A percentile compares a stretch with the other conserved stretches of the same genome.
Evolutionary conservation across 1,284 basidiomycete genomes (phyloP).

Genomic region (Meira nashicola): DNA sequence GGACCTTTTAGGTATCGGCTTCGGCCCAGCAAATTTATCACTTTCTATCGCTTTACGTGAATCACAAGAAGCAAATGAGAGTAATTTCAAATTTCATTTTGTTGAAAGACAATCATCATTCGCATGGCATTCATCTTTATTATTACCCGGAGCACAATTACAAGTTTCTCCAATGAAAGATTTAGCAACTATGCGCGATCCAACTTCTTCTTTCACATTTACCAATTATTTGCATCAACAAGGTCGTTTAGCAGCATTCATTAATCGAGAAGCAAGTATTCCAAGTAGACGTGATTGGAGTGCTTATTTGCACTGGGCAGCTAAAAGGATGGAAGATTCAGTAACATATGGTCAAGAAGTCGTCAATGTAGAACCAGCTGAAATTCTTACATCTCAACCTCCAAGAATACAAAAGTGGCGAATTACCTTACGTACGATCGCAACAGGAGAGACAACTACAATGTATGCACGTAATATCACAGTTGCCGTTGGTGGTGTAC

Average conservation of each 20-base stretch:
- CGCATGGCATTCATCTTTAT: slow-evolving; percentile 49
- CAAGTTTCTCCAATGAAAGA: slow-evolving; percentile 52
- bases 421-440: slow-evolving; percentile 21
- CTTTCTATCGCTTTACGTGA: slow-evolving; percentile 47
- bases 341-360: slow-evolving; percentile 43
- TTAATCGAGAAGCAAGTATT: slow-evolving; percentile 48
- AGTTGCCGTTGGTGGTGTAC: slow-evolving; percentile 42
- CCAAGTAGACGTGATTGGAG: slow-evolving; percentile 51
- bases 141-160: slow-evolving; percentile 49
- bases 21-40: slow-evolving; percentile 48
- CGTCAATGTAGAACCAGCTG: slow-evolving; percentile 36
- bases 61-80: slow-evolving; percentile 30
- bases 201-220: slow-evolving; percentile 48
- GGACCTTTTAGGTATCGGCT: slow-evolving; percentile 47
- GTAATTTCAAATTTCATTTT: slow-evolving; percentile 35
- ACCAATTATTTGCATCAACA: slow-evolving; percentile 49
- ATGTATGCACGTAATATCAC: slow-evolving; percentile 40
- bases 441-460: slow-evolving; percentile 17
- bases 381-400: slow-evolving; percentile 19
- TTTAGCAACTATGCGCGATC: slow-evolving; percentile 49
- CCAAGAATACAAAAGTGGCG: slow-evolving; percentile 26
- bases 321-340: slow-evolving; percentile 37
- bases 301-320: slow-evolving; percentile 50
- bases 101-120: slow-evolving; percentile 45
- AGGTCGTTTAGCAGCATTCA: slow-evolving; percentile 44